These are phyloP conservation scores for Codiaeum variegatum DNA, from an alignment of 441 rosid genomes.

Conservation along the genomic window DNA sequence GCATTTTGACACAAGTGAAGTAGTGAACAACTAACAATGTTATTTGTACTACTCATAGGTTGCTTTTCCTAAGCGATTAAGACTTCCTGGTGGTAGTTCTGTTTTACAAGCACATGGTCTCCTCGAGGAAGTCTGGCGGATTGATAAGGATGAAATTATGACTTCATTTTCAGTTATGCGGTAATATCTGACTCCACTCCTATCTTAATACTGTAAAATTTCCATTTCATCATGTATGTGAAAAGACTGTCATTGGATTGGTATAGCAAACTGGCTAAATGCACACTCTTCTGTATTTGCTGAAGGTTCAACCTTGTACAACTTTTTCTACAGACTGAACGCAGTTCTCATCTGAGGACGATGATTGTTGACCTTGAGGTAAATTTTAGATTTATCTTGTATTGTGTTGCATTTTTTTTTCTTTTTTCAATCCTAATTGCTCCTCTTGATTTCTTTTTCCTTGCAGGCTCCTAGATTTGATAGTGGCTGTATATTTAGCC, in stretches of 20 bases:
- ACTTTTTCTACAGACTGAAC: conserved; percentile 61
- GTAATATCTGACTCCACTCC: conserved; percentile 33
- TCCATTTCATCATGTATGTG: conserved; percentile 15
- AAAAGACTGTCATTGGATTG: conserved; percentile 2
- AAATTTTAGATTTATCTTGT: conserved; percentile 23
- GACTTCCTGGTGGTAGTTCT: conserved; percentile 60
- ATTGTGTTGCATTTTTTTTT: conserved; percentile 10
- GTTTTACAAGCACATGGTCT: conserved; percentile 50
- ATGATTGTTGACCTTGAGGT: conserved; percentile 93
- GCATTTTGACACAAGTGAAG: conserved; percentile 19
- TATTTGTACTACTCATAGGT: conserved; percentile 46
- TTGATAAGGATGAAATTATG: conserved; percentile 79
- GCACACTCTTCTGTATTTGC: conserved; percentile 23
- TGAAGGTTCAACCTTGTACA: conserved; percentile 87
- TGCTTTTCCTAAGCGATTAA: conserved; percentile 73
- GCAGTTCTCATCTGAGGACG: conserved; percentile 71
- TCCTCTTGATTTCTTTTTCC: conserved; percentile 13
- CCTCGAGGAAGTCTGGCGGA: conserved; percentile 62
- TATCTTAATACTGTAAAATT: conserved; percentile 3
- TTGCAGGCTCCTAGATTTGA: conserved; percentile 93
- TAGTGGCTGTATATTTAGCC: conserved; percentile 82
- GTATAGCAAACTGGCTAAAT: conserved; percentile 5
- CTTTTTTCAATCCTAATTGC: conserved; percentile 11
- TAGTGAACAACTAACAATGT: conserved; percentile 18
- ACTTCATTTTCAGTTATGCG: conserved; percentile 84